Base-by-base conservation (phyloP, 164 flowering plant species). In the Piper betle region DNA sequence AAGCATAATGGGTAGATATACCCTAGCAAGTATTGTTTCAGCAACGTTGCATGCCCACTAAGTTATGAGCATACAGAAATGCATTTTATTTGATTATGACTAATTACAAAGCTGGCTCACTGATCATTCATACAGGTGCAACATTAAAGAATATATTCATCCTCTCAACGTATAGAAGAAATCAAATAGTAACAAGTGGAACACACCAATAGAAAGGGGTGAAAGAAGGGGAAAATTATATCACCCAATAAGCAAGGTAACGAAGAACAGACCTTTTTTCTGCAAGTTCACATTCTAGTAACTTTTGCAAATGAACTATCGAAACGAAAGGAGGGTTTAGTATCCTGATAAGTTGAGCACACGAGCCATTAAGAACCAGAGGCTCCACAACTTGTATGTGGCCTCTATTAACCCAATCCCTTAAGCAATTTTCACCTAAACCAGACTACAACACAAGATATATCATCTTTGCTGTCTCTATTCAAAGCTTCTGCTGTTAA, bases 391-490 rank as follows among this genome's bases (percentile, higher is more conserved):
- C 17, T 43, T 52, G 39, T 33, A 52, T 46, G 46, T 39, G 52
- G 9, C 57, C 41, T 53, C 58, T 50, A 39, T 53, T 1, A 43
- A 63, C 55, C 25, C 37, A 38, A 39, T 38, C 4, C 25, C n/a
- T 1, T 20, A 20, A 18, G 53, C 17, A 41, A 7, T 64, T 55
- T 57, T 59, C 46, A 55, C 60, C 69, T 76, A 68, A 88, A 81
- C n/a, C 84, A 84, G 59, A 89, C 81, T 25, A 89, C 96, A 39
- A 89, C 71, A 64, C 91, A 84, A 17, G 97, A 89, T 61, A 89
- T 89, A 58, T 89, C 94, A 37, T 89, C 97, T 67, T 82, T 82
- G 68, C 96, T 87, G 38, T 82, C 88, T 71, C 84, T 77, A 6
- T 74, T 64, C 60, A 89, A 58, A 62, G 94, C 91, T 73, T 87